Conservation (phyloP, 2,329 filamentous ascomycete genomes). For the Aureobasidium namibiae region DNA sequence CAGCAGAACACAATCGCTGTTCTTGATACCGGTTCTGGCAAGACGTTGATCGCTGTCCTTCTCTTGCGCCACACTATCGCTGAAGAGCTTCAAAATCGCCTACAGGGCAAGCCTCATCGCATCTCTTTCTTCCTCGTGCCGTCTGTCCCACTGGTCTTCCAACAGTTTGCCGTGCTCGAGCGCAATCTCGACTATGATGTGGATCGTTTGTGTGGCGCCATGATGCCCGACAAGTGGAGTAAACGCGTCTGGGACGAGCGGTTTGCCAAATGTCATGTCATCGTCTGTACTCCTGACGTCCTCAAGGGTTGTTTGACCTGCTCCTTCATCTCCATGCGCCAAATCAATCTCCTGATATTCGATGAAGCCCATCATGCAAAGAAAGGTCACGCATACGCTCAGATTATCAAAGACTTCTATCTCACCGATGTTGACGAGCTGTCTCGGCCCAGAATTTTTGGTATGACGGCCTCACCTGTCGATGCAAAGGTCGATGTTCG, state of each 20-base stretch:
- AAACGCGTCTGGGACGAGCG: conserved; percentile 51
- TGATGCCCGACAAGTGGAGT: conserved; percentile 54
- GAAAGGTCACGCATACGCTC: conserved; percentile 82
- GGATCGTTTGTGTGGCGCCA: conserved; percentile 64
- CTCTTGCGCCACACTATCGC: conserved; percentile 70
- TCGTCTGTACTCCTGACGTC: conserved; percentile 89
- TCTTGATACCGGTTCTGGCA: conserved; percentile 88
- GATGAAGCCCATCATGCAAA: conserved; percentile 97
- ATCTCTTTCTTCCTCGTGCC: conserved; percentile 81
- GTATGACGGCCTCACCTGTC: conserved; percentile 94
- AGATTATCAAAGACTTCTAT: conserved; percentile 85
- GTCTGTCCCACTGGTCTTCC: conserved; percentile 81
- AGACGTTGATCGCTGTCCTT: conserved; percentile 90
- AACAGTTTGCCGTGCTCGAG: conserved; percentile 75
- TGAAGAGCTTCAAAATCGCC: conserved; percentile 65
- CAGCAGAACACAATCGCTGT: conserved; percentile 83
- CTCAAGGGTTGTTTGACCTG: conserved; percentile 69
- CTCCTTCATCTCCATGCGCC: conserved; percentile 69
- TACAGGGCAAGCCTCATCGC: conserved; percentile 49
- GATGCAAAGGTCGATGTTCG: conserved; percentile 70
- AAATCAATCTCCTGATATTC: conserved; percentile 86
- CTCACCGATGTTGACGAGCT: conserved; percentile 36
- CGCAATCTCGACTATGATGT: conserved; percentile 73
- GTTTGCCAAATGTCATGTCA: conserved; percentile 62
- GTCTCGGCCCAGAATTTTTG: conserved; percentile 69